These are phyloP conservation scores for Lactarius sanguifluus DNA, from an alignment of 768 basidiomycete species.

Conservation along the genomic window DNA sequence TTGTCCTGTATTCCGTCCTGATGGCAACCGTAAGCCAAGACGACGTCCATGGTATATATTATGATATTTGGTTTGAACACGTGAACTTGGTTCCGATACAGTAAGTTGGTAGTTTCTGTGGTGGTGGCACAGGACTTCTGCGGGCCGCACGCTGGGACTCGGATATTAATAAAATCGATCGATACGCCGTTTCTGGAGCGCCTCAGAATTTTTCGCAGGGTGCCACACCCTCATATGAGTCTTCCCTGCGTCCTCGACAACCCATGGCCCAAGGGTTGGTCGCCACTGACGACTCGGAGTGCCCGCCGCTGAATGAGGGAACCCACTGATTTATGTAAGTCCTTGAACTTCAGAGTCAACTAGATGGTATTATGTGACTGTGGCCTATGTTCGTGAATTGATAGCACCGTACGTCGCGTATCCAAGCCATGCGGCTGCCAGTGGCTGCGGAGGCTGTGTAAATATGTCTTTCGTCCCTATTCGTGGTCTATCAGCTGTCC, in stretches of 20 bases:
- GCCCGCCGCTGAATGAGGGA: background rate
- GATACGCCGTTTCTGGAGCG: constrained; percentile 11
- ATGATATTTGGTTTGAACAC: too few relatives aligned
- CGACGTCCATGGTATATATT: background rate
- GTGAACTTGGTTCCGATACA: too few relatives aligned
- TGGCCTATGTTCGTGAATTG: constrained; percentile 1
- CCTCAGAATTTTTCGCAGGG: background rate
- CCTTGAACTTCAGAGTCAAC: too few relatives aligned
- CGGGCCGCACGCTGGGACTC: constrained; percentile 17
- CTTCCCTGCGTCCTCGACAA: background rate
- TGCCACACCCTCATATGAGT: background rate
- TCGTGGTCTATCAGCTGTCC: background rate
- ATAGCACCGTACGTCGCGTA: background rate
- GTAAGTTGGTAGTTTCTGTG: too few relatives aligned
- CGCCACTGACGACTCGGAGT: background rate
- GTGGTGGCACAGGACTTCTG: background rate
- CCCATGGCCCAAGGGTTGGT: background rate
- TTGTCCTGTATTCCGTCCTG: too few relatives aligned
- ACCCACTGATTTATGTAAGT: background rate
- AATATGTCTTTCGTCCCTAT: background rate
- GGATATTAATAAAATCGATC: constrained; percentile 7
- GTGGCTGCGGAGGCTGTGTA: constrained; percentile 12
- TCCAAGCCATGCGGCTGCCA: background rate
- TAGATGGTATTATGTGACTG: background rate
- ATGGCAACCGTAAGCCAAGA: background rate